Evolutionary conservation across 1,284 basidiomycete genomes (phyloP).

Genomic region (Laetiporus sulphureus): DNA sequence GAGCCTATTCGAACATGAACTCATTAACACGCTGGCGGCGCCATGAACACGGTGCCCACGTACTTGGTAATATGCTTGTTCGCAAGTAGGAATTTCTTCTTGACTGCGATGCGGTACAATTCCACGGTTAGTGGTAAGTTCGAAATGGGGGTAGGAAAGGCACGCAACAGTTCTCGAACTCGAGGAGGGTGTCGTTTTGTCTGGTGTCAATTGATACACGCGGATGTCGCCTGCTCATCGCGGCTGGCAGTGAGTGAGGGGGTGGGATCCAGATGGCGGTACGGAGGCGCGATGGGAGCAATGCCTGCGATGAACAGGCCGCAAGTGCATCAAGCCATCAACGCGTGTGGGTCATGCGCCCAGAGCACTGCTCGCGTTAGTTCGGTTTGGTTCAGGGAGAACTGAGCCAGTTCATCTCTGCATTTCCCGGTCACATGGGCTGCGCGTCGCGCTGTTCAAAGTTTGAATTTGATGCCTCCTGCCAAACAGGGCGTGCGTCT

Average conservation of each 20-base stretch:
- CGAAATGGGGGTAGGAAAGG: too few relatives aligned
- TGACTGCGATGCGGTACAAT: slow-evolving; percentile 43
- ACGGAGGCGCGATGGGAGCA: slow-evolving; percentile 1
- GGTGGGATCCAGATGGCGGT: slow-evolving; percentile 13
- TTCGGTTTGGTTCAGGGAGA: background rate
- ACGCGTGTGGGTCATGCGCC: slow-evolving; percentile 6
- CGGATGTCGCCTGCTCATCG: slow-evolving; percentile 78
- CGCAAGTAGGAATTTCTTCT: slow-evolving; percentile 83
- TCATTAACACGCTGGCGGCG: background rate
- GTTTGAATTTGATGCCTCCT: too few relatives aligned
- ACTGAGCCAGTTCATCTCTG: background rate
- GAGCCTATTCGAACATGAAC: slow-evolving; percentile 39
- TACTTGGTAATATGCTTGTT: slow-evolving; percentile 87
- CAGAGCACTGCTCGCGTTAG: background rate
- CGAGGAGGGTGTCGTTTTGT: slow-evolving; percentile 72
- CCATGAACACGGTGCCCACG: slow-evolving; percentile 3
- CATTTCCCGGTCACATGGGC: background rate
- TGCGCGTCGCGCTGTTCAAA: too few relatives aligned
- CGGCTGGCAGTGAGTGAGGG: slow-evolving; percentile 32
- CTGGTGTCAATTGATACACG: slow-evolving; percentile 58
- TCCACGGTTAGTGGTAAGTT: slow-evolving; percentile 12
- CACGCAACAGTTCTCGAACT: slow-evolving; percentile 84
- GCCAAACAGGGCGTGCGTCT: too few relatives aligned
- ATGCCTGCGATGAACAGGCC: slow-evolving; percentile 3
- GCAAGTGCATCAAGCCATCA: slow-evolving; percentile 4